Conservation (phyloP, 495 filamentous ascomycete species). For the Daldinia concentrica region DNA sequence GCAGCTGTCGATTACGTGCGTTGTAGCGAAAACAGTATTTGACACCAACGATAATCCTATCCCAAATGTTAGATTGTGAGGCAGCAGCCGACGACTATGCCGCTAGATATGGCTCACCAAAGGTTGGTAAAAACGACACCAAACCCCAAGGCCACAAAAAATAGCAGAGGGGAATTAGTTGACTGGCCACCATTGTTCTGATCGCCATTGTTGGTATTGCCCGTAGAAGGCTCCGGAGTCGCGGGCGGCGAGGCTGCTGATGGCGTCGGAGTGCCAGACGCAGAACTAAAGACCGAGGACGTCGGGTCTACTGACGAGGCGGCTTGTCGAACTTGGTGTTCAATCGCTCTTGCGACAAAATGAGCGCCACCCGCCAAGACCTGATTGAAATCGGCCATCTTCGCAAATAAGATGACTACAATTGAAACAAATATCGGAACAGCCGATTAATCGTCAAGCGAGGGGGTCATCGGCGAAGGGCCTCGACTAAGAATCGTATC, state of each 20-base stretch:
- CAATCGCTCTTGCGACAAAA: constrained; percentile 47
- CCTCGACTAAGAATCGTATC: constrained; percentile 37
- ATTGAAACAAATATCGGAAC: constrained; percentile 7
- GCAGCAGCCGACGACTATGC: background rate
- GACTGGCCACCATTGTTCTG: constrained; percentile 45
- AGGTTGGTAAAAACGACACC: constrained; percentile 99
- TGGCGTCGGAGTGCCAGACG: constrained; percentile 14
- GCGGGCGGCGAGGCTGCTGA: constrained; percentile 27
- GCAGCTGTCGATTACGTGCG: constrained; percentile 83
- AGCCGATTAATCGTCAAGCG: constrained; percentile 32
- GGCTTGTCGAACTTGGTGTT: constrained; percentile 44
- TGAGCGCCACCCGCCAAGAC: constrained; percentile 45
- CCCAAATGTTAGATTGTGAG: constrained; percentile 43
- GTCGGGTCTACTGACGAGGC: constrained; percentile 17
- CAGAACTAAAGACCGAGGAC: constrained; percentile 15
- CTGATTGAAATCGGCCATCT: constrained; percentile 46
- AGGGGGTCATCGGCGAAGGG: constrained; percentile 36
- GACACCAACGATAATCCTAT: constrained; percentile 98
- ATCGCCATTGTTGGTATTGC: constrained; percentile 20
- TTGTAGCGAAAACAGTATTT: constrained; percentile 99
- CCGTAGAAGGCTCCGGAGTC: constrained; percentile 26
- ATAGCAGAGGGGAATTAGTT: constrained; percentile 92
- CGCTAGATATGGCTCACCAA: constrained; percentile 70
- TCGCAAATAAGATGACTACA: constrained; percentile 21
- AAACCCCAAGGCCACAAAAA: constrained; percentile 97